A percentile compares a stretch with the other conserved stretches of the same genome.
Evolutionary conservation across 83 land plant genomes (phyloP).

Genomic region (Isoetes engelmannii): DNA sequence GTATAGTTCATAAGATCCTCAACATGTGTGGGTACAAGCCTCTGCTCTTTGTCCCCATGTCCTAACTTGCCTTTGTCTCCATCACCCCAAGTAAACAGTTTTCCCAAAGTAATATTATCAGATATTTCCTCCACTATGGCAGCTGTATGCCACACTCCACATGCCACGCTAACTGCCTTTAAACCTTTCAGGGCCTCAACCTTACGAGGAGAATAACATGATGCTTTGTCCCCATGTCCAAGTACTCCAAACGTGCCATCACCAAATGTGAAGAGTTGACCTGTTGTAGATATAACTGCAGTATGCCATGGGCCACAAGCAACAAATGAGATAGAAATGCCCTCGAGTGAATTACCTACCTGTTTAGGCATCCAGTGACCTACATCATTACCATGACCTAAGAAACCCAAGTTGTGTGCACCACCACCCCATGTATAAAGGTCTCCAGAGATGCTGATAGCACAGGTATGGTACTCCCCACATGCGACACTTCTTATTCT

Average conservation of each 20-base stretch:
- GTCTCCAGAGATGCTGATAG: conserved; percentile 83
- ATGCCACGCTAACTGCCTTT: conserved; percentile 64
- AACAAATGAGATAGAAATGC: conserved; percentile 63
- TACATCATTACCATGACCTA: conserved; percentile 83
- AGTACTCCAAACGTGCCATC: conserved; percentile 95
- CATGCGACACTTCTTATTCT: conserved; percentile 71
- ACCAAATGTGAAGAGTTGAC: conserved; percentile 94
- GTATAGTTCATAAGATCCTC: conserved; percentile 46
- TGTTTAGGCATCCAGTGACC: conserved; percentile 86
- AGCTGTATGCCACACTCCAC: conserved; percentile 98
- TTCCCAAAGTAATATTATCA: conserved; percentile 48
- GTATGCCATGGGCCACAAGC: conserved; percentile 99
- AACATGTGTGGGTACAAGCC: conserved; percentile 70
- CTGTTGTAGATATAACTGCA: conserved; percentile 61
- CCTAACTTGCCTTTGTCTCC: conserved; percentile 83
- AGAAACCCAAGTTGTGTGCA: conserved; percentile 56
- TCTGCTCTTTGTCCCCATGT: conserved; percentile 76
- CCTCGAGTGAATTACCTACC: conserved; percentile 62
- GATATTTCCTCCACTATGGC: conserved; percentile 70
- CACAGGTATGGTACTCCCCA: conserved; percentile 95
- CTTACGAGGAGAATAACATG: conserved; percentile 54
- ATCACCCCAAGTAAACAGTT: conserved; percentile 96
- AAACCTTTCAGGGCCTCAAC: conserved; percentile 72
- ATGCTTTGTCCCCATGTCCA: conserved; percentile 82
- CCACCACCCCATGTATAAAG: conserved; percentile 97